phyloP scores from a whole-genome alignment of 352 stramenopile genomes.

The Phytophthora pisi region DNA sequence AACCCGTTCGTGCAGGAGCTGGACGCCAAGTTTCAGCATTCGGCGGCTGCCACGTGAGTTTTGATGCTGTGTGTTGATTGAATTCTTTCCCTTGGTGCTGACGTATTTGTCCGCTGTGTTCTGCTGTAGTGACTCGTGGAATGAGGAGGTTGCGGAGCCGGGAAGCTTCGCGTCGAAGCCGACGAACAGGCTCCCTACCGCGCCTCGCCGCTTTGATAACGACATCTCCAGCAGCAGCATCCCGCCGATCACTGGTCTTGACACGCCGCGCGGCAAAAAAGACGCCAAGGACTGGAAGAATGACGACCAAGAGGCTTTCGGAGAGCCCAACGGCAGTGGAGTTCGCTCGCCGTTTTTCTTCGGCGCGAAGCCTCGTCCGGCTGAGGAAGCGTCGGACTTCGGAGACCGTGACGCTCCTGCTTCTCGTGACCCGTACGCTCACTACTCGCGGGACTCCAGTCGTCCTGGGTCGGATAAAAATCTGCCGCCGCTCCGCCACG shows the following conservation, averaged over 20 bases:
- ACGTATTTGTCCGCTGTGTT: background rate
- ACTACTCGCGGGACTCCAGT: conserved; percentile 21
- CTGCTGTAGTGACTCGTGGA: conserved; percentile 57
- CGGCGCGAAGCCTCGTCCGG: conserved; percentile 25
- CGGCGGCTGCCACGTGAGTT: conserved; percentile 50
- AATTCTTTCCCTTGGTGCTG: background rate
- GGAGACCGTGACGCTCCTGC: conserved; percentile 31
- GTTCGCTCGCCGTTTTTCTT: conserved; percentile 63
- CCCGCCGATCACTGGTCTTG: conserved; percentile 35
- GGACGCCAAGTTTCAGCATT: conserved; percentile 49
- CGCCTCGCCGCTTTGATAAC: conserved; percentile 20
- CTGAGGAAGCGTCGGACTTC: conserved; percentile 5
- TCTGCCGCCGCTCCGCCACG: conserved; percentile 27
- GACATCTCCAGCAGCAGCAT: conserved; percentile 27
- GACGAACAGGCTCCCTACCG: conserved; percentile 8
- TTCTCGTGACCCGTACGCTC: conserved; percentile 50
- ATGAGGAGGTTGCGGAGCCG: conserved; percentile 18
- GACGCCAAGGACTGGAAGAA: conserved; percentile 14
- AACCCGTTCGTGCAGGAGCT: conserved; percentile 49
- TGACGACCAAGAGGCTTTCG: conserved; percentile 24
- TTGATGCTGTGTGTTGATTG: background rate
- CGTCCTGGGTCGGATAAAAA: conserved; percentile 21
- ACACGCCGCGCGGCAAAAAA: conserved; percentile 26
- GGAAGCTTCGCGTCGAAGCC: conserved; percentile 19
- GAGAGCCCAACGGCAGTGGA: conserved; percentile 27